Conservation (phyloP, 1,284 basidiomycete genomes). For the Irpex sp. region DNA sequence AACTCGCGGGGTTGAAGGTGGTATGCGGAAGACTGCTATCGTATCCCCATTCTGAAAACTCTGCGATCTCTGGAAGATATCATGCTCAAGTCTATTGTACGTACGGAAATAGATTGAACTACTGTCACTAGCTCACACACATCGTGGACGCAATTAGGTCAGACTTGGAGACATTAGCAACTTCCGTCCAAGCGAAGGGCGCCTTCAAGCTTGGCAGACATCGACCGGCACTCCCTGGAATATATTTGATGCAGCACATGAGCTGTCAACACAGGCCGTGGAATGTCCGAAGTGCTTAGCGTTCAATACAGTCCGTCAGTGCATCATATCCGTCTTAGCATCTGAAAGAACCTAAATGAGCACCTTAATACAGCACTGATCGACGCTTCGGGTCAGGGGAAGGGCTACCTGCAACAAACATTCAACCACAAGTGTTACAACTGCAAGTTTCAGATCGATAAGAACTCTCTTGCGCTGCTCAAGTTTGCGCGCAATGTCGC, state of each 20-base stretch:
- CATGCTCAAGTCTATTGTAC: neutral
- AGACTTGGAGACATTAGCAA: neutral
- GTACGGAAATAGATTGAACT: neutral
- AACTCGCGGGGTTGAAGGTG: neutral
- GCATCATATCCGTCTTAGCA: neutral
- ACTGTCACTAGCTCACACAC: no score
- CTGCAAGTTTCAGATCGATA: neutral
- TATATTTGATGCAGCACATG: neutral
- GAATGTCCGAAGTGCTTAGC: conserved; percentile 4
- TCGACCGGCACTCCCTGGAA: conserved; percentile 4
- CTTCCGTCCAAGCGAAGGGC: neutral
- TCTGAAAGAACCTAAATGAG: no score
- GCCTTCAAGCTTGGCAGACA: neutral
- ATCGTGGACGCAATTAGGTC: neutral
- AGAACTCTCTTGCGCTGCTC: neutral
- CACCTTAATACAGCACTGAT: neutral
- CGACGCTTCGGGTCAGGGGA: neutral
- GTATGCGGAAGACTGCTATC: conserved; percentile 7
- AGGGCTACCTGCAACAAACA: neutral
- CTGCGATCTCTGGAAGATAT: neutral
- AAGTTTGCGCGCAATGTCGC: conserved; percentile 3
- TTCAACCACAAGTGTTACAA: neutral
- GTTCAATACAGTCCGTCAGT: conserved; percentile 2
- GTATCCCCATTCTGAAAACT: neutral
- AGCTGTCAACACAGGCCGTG: neutral